Evolutionary conservation across 192 early-diverging fungal genomes (phyloP).

Genomic region (Geranomyces variabilis): DNA sequence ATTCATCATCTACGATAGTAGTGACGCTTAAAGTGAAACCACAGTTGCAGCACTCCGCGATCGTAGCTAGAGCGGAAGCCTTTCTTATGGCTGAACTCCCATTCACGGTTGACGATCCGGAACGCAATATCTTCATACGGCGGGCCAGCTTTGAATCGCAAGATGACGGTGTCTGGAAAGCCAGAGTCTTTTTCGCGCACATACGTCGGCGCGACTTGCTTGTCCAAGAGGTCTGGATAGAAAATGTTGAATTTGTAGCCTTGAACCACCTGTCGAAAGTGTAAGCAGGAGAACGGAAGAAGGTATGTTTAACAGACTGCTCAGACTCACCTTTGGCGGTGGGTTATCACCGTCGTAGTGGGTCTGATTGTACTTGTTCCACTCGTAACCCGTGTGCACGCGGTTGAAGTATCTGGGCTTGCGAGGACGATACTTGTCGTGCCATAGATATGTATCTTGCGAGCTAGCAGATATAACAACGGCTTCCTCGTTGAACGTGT

Average conservation of each 20-base stretch:
- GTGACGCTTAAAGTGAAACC: constrained; percentile 52
- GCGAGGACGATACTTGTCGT: constrained; percentile 91
- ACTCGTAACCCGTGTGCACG: constrained; percentile 97
- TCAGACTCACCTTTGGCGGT: constrained; percentile 76
- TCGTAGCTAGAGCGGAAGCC: constrained; percentile 52
- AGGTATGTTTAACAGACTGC: neutral
- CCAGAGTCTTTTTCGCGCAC: constrained; percentile 66
- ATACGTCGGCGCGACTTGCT: constrained; percentile 88
- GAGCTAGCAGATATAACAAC: constrained; percentile 62
- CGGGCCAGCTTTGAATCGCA: constrained; percentile 91
- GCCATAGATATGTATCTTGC: constrained; percentile 48
- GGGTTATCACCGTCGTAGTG: constrained; percentile 98
- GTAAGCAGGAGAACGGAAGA: neutral
- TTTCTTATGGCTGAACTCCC: constrained; percentile 91
- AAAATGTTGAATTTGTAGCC: constrained; percentile 99
- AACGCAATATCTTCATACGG: constrained; percentile 99
- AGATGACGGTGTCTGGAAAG: constrained; percentile 75
- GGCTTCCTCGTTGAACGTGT: constrained; percentile 65
- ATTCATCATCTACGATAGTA: constrained; percentile 29
- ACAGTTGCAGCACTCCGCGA: constrained; percentile 51
- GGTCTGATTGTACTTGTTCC: constrained; percentile 99
- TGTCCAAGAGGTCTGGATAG: constrained; percentile 97
- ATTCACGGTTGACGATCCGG: constrained; percentile 92
- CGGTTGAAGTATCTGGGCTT: constrained; percentile 97
- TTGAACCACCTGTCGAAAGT: constrained; percentile 74